These are phyloP conservation scores for Allomyces macrogynus DNA, from an alignment of 192 early-diverging fungal genomes.

Conservation along the genomic window DNA sequence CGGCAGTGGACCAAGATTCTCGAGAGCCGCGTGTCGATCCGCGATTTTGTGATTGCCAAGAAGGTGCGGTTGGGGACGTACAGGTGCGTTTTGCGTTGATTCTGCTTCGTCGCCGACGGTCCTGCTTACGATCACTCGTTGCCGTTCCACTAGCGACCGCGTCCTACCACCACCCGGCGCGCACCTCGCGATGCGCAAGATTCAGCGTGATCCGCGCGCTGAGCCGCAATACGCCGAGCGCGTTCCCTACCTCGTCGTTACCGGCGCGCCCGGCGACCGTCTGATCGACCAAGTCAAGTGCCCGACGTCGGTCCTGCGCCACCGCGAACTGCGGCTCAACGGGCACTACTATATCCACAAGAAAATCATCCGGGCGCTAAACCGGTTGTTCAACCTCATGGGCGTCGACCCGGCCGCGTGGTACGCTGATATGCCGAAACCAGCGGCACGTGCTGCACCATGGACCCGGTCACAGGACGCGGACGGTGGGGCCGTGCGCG, in stretches of 20 bases:
- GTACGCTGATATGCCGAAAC: conserved; percentile 8
- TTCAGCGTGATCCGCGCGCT: conserved; percentile 44
- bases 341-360: conserved; percentile 67
- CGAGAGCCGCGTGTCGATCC: conserved; percentile 33
- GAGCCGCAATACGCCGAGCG: conserved; percentile 77
- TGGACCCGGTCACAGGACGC: conserved; percentile 1
- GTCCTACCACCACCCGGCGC: conserved; percentile 51
- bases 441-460: not conserved
- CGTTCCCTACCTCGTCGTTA: conserved; percentile 69
- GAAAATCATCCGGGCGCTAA: conserved; percentile 61
- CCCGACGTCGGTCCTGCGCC: conserved; percentile 38
- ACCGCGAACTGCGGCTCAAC: conserved; percentile 47
- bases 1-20: conserved; percentile 55
- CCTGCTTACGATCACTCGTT: not conserved
- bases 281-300: conserved; percentile 51
- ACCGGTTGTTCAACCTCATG: conserved; percentile 54
- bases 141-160: conserved; percentile 13
- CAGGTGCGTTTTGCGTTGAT: conserved; percentile 15
- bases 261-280: conserved; percentile 38
- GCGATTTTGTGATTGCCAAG: conserved; percentile 77
- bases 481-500: not conserved
- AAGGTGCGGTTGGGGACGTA: conserved; percentile 66
- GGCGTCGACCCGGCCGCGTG: conserved; percentile 33
- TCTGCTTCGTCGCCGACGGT: not conserved
- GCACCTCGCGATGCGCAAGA: conserved; percentile 38